A percentile compares a stretch with the other conserved stretches of the same genome.
These are phyloP conservation scores for Tilletia walkeri DNA, from an alignment of 1,284 basidiomycete genomes.

Conservation along the genomic window DNA sequence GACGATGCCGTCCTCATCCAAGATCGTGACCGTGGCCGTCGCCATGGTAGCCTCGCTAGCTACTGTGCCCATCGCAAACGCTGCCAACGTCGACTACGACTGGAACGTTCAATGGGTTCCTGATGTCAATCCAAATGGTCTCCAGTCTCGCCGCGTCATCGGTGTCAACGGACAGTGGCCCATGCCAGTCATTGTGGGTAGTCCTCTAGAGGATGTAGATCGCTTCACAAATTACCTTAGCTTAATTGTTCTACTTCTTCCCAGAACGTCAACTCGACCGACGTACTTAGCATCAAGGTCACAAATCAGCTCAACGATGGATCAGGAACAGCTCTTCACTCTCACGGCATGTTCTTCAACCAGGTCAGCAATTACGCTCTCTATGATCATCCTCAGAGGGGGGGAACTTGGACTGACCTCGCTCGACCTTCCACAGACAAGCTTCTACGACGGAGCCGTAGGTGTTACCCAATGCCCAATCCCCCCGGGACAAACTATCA, in stretches of 20 bases:
- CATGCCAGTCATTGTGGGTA: slow-evolving; percentile 26
- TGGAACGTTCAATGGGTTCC: slow-evolving; percentile 69
- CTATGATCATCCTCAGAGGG: not conserved
- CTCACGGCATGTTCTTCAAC: slow-evolving; percentile 87
- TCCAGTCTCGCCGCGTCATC: slow-evolving; percentile 33
- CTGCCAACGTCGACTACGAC: slow-evolving; percentile 44
- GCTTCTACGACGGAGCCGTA: slow-evolving; percentile 83
- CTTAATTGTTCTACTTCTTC: not conserved
- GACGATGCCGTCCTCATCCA: not conserved
- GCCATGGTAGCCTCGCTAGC: not conserved
- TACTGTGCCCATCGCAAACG: slow-evolving; percentile 20
- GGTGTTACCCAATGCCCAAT: slow-evolving; percentile 84
- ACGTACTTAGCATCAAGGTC: slow-evolving; percentile 26
- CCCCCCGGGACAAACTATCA: slow-evolving; percentile 71
- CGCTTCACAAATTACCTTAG: not conserved
- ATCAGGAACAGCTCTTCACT: slow-evolving; percentile 28
- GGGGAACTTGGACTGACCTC: not conserved
- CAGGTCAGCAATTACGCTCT: slow-evolving; percentile 52
- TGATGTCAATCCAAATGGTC: slow-evolving; percentile 48
- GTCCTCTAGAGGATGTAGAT: too few relatives aligned
- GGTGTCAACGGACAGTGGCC: slow-evolving; percentile 29
- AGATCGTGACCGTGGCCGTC: not conserved
- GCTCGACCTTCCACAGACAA: slow-evolving; percentile 33
- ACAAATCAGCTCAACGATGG: slow-evolving; percentile 30
- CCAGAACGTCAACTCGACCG: slow-evolving; percentile 33